A percentile compares a stretch with the other conserved stretches of the same genome.
Evolutionary conservation across 225 moss, liverwort and hornwort species (phyloP).

Genomic region (Rhytidiadelphus loreus): DNA sequence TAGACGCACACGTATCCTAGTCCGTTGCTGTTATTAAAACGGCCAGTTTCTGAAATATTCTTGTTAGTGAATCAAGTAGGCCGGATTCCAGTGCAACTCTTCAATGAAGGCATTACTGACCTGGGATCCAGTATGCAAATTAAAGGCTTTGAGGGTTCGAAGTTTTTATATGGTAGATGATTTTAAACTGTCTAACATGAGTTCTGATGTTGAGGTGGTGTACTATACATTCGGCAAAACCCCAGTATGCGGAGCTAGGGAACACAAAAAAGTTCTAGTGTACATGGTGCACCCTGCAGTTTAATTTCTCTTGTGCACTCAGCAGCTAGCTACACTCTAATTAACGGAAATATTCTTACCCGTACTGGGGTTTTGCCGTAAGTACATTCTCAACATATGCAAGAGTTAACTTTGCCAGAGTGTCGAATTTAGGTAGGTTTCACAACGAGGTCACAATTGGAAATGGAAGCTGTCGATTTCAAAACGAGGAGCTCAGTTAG

Average conservation of each 20-base stretch:
- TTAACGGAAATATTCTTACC: too few relatives aligned
- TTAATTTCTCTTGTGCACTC: neutral
- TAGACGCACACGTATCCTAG: neutral
- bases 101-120: neutral
- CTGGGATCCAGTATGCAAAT: neutral
- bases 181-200: neutral
- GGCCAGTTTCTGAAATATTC: neutral
- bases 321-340: too few relatives aligned
- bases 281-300: neutral
- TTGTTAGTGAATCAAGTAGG: neutral
- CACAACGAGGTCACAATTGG: neutral
- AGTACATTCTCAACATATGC: too few relatives aligned
- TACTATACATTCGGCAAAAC: too few relatives aligned
- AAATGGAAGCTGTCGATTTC: neutral
- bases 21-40: neutral
- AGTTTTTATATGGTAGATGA: neutral
- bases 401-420: neutral
- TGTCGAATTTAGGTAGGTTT: neutral
- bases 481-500: neutral
- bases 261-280: neutral
- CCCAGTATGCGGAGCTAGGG: too few relatives aligned
- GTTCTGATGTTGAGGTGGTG: neutral
- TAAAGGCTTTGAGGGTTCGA: neutral
- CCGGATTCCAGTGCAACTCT: neutral
- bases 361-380: neutral